Evolutionary conservation across 345 rosid species (phyloP), one percentile per base, ranked within the genome.

Genomic region (Ceriops tagal): DNA sequence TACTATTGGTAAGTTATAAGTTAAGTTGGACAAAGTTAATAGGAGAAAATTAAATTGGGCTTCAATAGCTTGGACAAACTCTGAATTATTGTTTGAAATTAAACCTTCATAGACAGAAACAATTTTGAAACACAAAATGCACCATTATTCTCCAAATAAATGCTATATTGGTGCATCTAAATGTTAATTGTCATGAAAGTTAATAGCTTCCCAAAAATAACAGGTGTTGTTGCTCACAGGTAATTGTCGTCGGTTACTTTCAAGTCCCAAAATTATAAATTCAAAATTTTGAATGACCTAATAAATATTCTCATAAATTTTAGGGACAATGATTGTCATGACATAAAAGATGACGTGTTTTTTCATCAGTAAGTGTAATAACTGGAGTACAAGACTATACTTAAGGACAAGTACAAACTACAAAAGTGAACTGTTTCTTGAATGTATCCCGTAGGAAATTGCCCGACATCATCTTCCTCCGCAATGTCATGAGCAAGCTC

Each of bases 341-440:
- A 64, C 63, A 65, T 52, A 39, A 57, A 61, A 58, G 73, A 47
- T 69, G 71, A 78, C 27, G 76, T 70, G 47, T 64, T 64, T 64
- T 55, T 62, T 68, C 75, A 58, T 72, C 64, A 67, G 58, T 60
- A 52, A 66, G 43, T 58, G 32, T 28, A 53, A 21, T 21, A 8
- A 20, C 24, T 51, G 34, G 27, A 62, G 47, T 11, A 62, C 59
- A 70, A 39, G 74, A 30, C 32, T 47, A 34, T 62, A 30, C 52
- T 28, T 66, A 20, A 67, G 61, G 86, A 76, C 83, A 82, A 78
- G 26, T 18, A 67, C 58, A 67, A 74, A 70, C 61, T 53, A 59
- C 83, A 79, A 79, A 74, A 71, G 1, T 34, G 26, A 49, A 67
- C 56, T 67, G 68, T 64, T 69, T 58, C 34, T 61, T 28, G 61